Base-by-base conservation (phyloP, 768 basidiomycete species). In the Xerocomellus amylosporus region DNA sequence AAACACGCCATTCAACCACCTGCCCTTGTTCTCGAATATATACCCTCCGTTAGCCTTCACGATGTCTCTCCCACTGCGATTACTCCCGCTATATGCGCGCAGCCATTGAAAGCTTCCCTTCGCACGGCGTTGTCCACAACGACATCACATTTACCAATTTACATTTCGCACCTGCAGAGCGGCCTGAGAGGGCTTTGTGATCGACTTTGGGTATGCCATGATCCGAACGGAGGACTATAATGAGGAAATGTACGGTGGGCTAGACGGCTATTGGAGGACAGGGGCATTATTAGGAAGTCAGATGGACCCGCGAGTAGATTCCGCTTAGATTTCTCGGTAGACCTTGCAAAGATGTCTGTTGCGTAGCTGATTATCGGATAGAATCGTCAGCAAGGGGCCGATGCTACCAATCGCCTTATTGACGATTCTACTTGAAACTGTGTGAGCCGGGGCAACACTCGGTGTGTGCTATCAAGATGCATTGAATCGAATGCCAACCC, bases 131-230 rank as follows among this genome's bases (percentile, higher is more conserved):
- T 8, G 8, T 57, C 22, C 53, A 49, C 53, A 44, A 19, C 33
- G 43, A 45, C 20, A 39, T 56, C 45, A 43, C 47, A 8, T 1
- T 33, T 14, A 56, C 17, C 17, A 57, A 44, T 14, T 22, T 56
- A 48, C 46, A 13, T 28, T 28, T 46, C 43, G 20, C 43, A 8
- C 43, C 33, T n/a, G 41, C 42, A 6, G 17, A 22, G 9, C 7
- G 20, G 13, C 33, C 41, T 17, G 14, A 0, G 34, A 36, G n/a
- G 40, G 41, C 9, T 14, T 51, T 14, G n/a, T 44, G 31, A 33
- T 51, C 2, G 50, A 51, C 19, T 51, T 51, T 46, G 42, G 50
- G 33, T 37, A n/a, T n/a, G n/a, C n/a, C n/a, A n/a, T n/a, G n/a
- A n/a, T n/a, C n/a, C n/a, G n/a, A 13, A n/a, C n/a, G n/a, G 3